Conservation (phyloP, 1,284 basidiomycete species). For the Stereum hirsutum region DNA sequence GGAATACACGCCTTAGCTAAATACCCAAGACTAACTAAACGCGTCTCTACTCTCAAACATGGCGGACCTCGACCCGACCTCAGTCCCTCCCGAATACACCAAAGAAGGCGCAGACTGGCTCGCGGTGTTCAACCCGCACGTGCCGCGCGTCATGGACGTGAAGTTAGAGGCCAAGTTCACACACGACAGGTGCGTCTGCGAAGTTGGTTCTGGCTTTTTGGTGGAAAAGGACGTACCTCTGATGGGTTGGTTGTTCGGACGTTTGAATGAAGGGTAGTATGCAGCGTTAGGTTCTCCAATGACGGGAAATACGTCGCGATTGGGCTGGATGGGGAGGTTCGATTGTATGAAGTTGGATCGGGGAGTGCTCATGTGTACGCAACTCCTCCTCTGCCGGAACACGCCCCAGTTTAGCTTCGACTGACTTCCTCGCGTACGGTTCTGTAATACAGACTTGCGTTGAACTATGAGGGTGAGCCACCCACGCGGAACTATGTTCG, state of each 20-base stretch:
- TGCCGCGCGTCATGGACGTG: slow-evolving; percentile 26
- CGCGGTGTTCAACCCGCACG: slow-evolving; percentile 25
- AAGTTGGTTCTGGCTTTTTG: not conserved
- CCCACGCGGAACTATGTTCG: slow-evolving; percentile 49
- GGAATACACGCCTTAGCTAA: no score
- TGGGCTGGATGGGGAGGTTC: slow-evolving; percentile 70
- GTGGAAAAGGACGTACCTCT: not conserved
- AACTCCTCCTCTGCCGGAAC: not conserved
- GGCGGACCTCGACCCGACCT: slow-evolving; percentile 18
- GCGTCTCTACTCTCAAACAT: no score
- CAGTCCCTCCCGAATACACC: slow-evolving; percentile 21
- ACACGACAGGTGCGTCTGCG: slow-evolving; percentile 20
- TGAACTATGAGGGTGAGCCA: not conserved
- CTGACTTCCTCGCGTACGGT: no score
- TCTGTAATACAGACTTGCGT: not conserved
- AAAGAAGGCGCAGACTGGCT: slow-evolving; percentile 27
- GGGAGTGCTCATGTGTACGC: slow-evolving; percentile 53
- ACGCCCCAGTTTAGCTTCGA: not conserved
- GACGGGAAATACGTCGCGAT: slow-evolving; percentile 75
- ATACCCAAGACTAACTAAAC: no score
- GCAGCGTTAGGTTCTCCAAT: slow-evolving; percentile 77
- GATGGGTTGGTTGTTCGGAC: no score
- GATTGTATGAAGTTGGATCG: slow-evolving; percentile 70
- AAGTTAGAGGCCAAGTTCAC: slow-evolving; percentile 16
- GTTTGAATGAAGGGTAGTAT: slow-evolving; percentile 55